Evolutionary conservation across 2,329 filamentous ascomycete species (phyloP).

Genomic region (Aspergillus chevalieri): DNA sequence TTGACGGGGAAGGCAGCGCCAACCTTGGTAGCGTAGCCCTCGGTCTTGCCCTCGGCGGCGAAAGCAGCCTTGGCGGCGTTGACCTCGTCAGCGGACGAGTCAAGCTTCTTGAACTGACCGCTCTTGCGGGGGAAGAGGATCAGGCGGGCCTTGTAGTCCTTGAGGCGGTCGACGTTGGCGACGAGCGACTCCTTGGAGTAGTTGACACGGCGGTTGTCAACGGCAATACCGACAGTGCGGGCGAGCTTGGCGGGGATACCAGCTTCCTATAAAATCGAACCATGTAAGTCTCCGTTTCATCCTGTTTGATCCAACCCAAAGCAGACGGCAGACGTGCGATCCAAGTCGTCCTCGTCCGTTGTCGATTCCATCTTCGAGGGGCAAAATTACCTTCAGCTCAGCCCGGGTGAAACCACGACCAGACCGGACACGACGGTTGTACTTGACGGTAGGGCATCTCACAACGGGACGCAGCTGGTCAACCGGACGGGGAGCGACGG

Average conservation of each 20-base stretch:
- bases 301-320: background rate
- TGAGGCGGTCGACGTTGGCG: slow-evolving; percentile 93
- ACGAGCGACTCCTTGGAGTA: slow-evolving; percentile 91
- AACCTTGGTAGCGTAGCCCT: slow-evolving; percentile 49
- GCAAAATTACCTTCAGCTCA: slow-evolving; percentile 82
- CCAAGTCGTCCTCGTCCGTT: background rate
- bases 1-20: slow-evolving; percentile 64
- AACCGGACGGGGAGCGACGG: slow-evolving; percentile 90
- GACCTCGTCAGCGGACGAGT: slow-evolving; percentile 77
- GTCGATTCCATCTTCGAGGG: background rate
- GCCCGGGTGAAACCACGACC: slow-evolving; percentile 95
- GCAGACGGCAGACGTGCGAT: background rate
- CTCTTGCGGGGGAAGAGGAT: slow-evolving; percentile 96
- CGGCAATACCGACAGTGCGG: slow-evolving; percentile 91
- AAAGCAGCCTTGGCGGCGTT: slow-evolving; percentile 59
- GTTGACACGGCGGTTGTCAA: slow-evolving; percentile 96
- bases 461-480: slow-evolving; percentile 96
- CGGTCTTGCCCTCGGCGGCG: slow-evolving; percentile 43
- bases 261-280: slow-evolving; percentile 62
- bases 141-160: slow-evolving; percentile 92
- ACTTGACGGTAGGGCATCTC: slow-evolving; percentile 95
- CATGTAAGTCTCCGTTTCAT: slow-evolving; percentile 13
- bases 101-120: slow-evolving; percentile 89
- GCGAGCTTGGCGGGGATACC: slow-evolving; percentile 92
- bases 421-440: slow-evolving; percentile 95